Evolutionary conservation across 768 basidiomycete species (phyloP).

Genomic region (Leccinum imitatum): DNA sequence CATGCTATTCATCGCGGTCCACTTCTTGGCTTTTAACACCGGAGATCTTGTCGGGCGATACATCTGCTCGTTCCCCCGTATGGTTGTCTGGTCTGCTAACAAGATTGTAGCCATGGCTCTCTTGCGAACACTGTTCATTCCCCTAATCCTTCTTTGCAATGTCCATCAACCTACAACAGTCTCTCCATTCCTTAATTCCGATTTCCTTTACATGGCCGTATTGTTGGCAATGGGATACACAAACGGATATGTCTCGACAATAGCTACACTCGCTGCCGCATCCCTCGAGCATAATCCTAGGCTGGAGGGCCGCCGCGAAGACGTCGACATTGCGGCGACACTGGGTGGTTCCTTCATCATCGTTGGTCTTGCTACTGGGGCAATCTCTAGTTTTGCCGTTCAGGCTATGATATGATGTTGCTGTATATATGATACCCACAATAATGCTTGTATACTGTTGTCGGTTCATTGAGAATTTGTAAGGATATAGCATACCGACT

Average conservation of each 20-base stretch:
- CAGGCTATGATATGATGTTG: slow-evolving; percentile 56
- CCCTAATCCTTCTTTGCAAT: slow-evolving; percentile 88
- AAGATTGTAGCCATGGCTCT: slow-evolving; percentile 64
- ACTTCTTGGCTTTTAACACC: slow-evolving; percentile 74
- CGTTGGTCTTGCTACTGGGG: slow-evolving; percentile 73
- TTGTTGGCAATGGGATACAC: slow-evolving; percentile 72
- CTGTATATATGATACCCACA: neutral
- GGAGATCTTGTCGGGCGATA: slow-evolving; percentile 75
- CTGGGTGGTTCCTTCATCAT: slow-evolving; percentile 78
- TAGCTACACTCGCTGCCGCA: slow-evolving; percentile 81
- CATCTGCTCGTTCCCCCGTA: slow-evolving; percentile 59
- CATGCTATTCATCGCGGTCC: slow-evolving; percentile 73
- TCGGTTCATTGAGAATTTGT: neutral
- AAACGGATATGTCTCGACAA: slow-evolving; percentile 78
- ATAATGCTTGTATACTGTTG: neutral
- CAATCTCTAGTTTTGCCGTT: slow-evolving; percentile 80
- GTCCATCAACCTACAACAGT: slow-evolving; percentile 48
- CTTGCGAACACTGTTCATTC: slow-evolving; percentile 77
- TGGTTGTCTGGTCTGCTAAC: slow-evolving; percentile 69
- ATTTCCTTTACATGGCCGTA: slow-evolving; percentile 71
- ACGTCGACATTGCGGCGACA: slow-evolving; percentile 87
- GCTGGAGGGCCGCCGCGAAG: slow-evolving; percentile 64
- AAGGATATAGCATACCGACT: neutral
- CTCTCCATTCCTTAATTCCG: slow-evolving; percentile 63
- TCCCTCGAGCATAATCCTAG: slow-evolving; percentile 78